Conservation (phyloP, 768 basidiomycete genomes). For the Inosperma sp. region DNA sequence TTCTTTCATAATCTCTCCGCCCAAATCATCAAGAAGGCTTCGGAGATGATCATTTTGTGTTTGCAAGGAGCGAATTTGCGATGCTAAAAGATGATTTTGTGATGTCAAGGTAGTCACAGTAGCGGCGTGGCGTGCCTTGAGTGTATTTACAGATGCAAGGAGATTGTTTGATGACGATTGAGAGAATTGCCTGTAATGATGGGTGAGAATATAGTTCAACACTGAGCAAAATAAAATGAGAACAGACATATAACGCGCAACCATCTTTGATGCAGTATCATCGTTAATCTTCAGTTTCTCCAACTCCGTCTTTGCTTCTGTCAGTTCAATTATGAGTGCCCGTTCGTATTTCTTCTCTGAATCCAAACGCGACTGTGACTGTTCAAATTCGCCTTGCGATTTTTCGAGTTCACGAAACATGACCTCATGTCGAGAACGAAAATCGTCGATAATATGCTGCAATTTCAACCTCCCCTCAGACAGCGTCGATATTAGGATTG, state of each 20-base stretch:
- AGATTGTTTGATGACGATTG: slow-evolving; percentile 67
- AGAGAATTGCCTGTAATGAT: slow-evolving; percentile 66
- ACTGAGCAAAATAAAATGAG: background rate
- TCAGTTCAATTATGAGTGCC: slow-evolving; percentile 42
- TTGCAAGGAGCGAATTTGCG: slow-evolving; percentile 41
- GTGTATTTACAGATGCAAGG: slow-evolving; percentile 52
- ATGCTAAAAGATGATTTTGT: slow-evolving; percentile 43
- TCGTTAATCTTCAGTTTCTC: slow-evolving; percentile 60
- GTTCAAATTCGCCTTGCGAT: slow-evolving; percentile 42
- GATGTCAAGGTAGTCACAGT: slow-evolving; percentile 53
- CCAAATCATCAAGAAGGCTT: slow-evolving; percentile 60
- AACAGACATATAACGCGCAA: slow-evolving; percentile 77
- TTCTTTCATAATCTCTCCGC: slow-evolving; percentile 67
- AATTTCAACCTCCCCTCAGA: slow-evolving; percentile 47
- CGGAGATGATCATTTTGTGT: slow-evolving; percentile 47
- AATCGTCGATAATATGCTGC: slow-evolving; percentile 45
- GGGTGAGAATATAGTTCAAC: background rate
- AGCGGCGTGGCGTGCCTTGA: slow-evolving; percentile 59
- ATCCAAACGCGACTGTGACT: slow-evolving; percentile 38
- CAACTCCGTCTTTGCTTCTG: slow-evolving; percentile 45
- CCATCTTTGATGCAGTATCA: slow-evolving; percentile 75
- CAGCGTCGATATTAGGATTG: slow-evolving; percentile 20
- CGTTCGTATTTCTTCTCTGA: slow-evolving; percentile 43
- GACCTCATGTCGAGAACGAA: slow-evolving; percentile 42
- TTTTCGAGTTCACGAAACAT: slow-evolving; percentile 40